These are phyloP conservation scores for Alternaria sp. DNA, from an alignment of 2,329 filamentous ascomycete genomes.

Conservation along the genomic window DNA sequence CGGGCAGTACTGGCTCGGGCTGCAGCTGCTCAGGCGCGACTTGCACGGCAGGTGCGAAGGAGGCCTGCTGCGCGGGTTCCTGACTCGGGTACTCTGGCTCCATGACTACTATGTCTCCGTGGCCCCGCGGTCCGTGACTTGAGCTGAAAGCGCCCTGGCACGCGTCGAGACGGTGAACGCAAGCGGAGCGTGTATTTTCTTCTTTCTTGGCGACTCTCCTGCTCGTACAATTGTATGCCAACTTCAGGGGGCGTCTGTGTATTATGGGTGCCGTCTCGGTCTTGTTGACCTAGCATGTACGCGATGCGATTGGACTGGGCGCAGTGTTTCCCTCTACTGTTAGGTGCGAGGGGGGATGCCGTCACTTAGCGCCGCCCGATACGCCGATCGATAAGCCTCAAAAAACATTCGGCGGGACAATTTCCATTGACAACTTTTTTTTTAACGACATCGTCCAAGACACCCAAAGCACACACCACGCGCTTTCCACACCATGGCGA, in stretches of 20 bases:
- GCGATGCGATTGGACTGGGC: constrained; percentile 21
- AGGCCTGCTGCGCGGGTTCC: constrained; percentile 17
- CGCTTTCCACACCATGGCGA: constrained; percentile 60
- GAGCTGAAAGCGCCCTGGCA: constrained; percentile 30
- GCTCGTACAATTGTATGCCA: neutral
- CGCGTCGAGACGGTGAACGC: constrained; percentile 34
- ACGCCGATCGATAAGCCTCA: constrained; percentile 20
- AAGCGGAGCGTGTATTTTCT: neutral
- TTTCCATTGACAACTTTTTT: constrained; percentile 10
- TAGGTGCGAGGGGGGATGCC: constrained; percentile 9
- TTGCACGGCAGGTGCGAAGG: constrained; percentile 23
- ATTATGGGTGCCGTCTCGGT: constrained; percentile 3
- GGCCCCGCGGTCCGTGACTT: constrained; percentile 27
- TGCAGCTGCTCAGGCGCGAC: constrained; percentile 34
- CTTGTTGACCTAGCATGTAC: constrained; percentile 28
- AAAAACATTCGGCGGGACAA: constrained; percentile 30
- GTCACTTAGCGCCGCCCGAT: constrained; percentile 11
- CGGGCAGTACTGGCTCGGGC: constrained; percentile 24
- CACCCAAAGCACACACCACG: neutral
- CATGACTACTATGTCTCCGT: constrained; percentile 17
- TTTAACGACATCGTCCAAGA: constrained; percentile 7
- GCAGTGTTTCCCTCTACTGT: constrained; percentile 8
- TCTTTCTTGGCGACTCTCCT: constrained; percentile 3
- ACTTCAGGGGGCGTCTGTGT: neutral
- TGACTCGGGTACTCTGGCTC: constrained; percentile 17